These are phyloP conservation scores for Fimicolochytrium jonesii DNA, from an alignment of 192 early-diverging fungal genomes.

Conservation along the genomic window DNA sequence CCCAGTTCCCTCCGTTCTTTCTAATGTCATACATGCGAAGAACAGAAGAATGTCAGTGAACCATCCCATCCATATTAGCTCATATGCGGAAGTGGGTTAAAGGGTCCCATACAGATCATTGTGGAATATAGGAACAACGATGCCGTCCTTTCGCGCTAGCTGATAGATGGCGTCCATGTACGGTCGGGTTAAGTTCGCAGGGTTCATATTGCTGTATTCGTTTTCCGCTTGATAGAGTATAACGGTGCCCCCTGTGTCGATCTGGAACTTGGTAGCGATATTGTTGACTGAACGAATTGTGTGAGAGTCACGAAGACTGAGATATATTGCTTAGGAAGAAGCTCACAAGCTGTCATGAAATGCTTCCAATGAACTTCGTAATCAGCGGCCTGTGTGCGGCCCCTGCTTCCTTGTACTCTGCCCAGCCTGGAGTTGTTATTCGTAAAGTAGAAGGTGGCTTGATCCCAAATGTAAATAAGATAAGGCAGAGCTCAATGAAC, in stretches of 20 bases:
- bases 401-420: not conserved
- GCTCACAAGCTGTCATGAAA: not conserved
- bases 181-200: not conserved
- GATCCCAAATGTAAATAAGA: not conserved
- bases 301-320: not conserved
- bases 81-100: not conserved
- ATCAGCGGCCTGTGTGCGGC: not conserved
- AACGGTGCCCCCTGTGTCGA: not conserved
- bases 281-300: conserved; percentile 1
- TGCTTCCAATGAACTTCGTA: not conserved
- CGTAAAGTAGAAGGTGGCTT: not conserved
- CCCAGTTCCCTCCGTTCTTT: not conserved
- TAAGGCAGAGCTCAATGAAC: not conserved
- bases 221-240: conserved; percentile 10
- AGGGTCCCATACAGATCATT: not conserved
- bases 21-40: too few relatives aligned
- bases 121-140: not conserved
- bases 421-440: not conserved
- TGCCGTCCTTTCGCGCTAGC: not conserved
- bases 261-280: not conserved
- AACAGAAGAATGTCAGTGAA: not conserved
- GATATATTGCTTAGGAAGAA: not conserved
- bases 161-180: not conserved
- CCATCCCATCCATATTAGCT: not conserved
- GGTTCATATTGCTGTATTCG: too few relatives aligned